A percentile compares a stretch with the other conserved stretches of the same genome.
phyloP scores from a whole-genome alignment of 2,329 filamentous ascomycete genomes.

The Epichloe scottii region DNA sequence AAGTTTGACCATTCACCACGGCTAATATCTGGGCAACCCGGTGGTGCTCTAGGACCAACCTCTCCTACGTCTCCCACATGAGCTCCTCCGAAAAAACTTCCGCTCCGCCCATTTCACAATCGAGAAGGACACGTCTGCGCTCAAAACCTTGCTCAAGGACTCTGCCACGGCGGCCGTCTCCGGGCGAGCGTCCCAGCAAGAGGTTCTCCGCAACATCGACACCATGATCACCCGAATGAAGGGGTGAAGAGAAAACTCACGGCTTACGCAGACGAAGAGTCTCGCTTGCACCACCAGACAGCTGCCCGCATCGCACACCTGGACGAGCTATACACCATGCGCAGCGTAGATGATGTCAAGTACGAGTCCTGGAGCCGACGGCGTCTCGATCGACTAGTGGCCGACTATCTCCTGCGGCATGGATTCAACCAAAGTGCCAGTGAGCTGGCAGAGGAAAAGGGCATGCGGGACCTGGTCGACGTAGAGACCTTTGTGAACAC shows the following conservation, averaged over 20 bases:
- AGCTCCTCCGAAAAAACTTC: constrained; percentile 89
- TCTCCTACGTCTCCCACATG: constrained; percentile 81
- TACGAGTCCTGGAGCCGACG: constrained; percentile 84
- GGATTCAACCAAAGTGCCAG: constrained; percentile 71
- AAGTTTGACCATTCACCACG: neutral
- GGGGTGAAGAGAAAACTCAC: constrained; percentile 78
- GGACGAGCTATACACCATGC: constrained; percentile 66
- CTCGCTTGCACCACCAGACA: constrained; percentile 60
- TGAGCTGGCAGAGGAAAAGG: constrained; percentile 60
- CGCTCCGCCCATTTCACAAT: constrained; percentile 68
- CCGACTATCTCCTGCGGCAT: constrained; percentile 82
- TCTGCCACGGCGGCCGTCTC: constrained; percentile 55
- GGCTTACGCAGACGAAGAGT: constrained; percentile 66
- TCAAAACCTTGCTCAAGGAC: constrained; percentile 50
- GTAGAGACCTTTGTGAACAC: constrained; percentile 78
- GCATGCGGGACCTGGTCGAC: constrained; percentile 73
- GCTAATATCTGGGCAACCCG: neutral
- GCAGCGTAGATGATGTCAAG: constrained; percentile 76
- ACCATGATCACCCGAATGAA: constrained; percentile 76
- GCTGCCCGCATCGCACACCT: constrained; percentile 70
- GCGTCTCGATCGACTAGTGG: constrained; percentile 69
- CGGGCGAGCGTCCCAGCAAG: constrained; percentile 47
- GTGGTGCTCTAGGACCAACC: constrained; percentile 62
- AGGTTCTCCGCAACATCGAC: constrained; percentile 72
- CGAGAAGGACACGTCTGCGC: constrained; percentile 54